A percentile compares a stretch with the other conserved stretches of the same genome.
phyloP scores from a whole-genome alignment of 2,329 filamentous ascomycete genomes.

The Alternaria dauci region DNA sequence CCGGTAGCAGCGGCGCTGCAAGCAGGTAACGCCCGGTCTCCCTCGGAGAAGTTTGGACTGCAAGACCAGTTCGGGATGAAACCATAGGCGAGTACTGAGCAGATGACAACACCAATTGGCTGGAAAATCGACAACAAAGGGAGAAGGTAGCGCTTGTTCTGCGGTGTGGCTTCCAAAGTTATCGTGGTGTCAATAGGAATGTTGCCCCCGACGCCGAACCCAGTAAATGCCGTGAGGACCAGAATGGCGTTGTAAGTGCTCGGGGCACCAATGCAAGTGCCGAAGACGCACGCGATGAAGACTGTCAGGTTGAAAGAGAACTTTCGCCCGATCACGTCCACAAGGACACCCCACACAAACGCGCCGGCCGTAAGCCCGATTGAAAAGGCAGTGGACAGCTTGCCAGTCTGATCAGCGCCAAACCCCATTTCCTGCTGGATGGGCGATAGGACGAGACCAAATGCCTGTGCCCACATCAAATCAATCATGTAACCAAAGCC shows the following conservation, averaged over 20 bases:
- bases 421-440: conserved; percentile 67
- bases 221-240: conserved; percentile 63
- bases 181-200: conserved; percentile 66
- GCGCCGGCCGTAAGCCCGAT: conserved; percentile 65
- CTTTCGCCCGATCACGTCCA: conserved; percentile 62
- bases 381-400: conserved; percentile 64
- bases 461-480: conserved; percentile 66
- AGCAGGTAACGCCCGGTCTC: conserved; percentile 52
- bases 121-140: conserved; percentile 64
- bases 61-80: conserved; percentile 63
- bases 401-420: conserved; percentile 53
- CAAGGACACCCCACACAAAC: conserved; percentile 64
- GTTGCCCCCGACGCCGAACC: conserved; percentile 63
- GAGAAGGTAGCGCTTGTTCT: conserved; percentile 62
- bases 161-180: conserved; percentile 64
- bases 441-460: conserved; percentile 63
- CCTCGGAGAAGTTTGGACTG: conserved; percentile 60
- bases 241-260: conserved; percentile 62
- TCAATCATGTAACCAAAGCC: conserved; percentile 66
- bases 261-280: conserved; percentile 61
- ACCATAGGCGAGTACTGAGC: conserved; percentile 61
- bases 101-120: conserved; percentile 63
- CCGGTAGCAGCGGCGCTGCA: conserved; percentile 51
- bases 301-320: conserved; percentile 68
- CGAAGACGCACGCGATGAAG: conserved; percentile 63